Percentiles rank a stretch among this genome's conserved stretches.
Conservation (phyloP, 441 rosid genomes). For the Viola pubescens region DNA sequence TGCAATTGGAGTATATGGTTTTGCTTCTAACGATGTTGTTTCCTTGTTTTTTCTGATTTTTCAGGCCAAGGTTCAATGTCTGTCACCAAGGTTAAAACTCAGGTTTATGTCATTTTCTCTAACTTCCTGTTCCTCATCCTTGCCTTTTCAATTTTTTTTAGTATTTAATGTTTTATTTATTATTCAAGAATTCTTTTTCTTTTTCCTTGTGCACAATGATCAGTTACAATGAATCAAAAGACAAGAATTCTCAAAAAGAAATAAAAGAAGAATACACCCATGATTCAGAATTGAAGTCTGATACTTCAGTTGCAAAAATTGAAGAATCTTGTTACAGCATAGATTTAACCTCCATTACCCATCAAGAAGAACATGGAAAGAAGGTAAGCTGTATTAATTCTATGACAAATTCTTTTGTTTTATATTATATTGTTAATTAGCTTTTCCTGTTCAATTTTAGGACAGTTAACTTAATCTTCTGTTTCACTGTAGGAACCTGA, state of each 20-base stretch:
- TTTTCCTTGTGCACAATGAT: constrained; percentile 1
- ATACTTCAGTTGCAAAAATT: constrained; percentile 19
- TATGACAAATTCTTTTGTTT: not conserved
- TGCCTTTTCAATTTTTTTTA: not conserved
- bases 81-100: constrained; percentile 38
- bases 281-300: constrained; percentile 26
- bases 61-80: constrained; percentile 49
- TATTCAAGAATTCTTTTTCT: not conserved
- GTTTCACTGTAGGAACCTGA: constrained; percentile 26
- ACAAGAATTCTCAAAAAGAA: constrained; percentile 21
- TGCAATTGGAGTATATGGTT: not conserved
- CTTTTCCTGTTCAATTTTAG: too few relatives aligned
- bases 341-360: constrained; percentile 25
- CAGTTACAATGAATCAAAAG: constrained; percentile 38
- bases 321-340: constrained; percentile 23
- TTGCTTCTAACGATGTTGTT: not conserved
- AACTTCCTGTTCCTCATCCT: not conserved
- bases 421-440: not conserved
- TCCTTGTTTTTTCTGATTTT: constrained; percentile 10
- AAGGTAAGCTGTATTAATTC: constrained; percentile 20
- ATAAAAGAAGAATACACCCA: constrained; percentile 18
- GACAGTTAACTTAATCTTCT: not conserved
- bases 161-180: not conserved
- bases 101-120: constrained; percentile 28
- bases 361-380: constrained; percentile 23